phyloP scores from a whole-genome alignment of 352 stramenopile genomes.

The Pythium brachiatum region DNA sequence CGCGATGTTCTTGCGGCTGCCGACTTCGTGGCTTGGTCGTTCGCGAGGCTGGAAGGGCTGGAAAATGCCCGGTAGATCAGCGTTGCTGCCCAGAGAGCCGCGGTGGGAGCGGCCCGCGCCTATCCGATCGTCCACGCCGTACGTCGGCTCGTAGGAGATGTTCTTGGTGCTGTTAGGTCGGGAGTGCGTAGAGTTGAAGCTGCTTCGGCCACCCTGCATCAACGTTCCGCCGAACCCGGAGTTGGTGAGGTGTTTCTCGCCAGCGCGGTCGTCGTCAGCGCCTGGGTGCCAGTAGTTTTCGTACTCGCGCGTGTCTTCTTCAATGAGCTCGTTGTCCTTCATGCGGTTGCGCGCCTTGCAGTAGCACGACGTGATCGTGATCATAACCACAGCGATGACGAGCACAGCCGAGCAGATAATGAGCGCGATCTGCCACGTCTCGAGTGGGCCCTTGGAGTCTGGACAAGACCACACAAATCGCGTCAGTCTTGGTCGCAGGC shows the following conservation, averaged over 20 bases:
- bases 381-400: constrained; percentile 23
- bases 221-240: constrained; percentile 5
- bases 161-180: constrained; percentile 24
- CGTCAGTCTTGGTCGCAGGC: background rate
- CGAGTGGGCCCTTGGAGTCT: constrained; percentile 7
- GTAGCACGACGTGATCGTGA: constrained; percentile 30
- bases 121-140: constrained; percentile 12
- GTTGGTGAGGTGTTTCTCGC: constrained; percentile 9
- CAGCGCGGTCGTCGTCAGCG: background rate
- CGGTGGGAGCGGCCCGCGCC: background rate
- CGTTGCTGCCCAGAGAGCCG: constrained; percentile 12
- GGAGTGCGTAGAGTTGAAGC: constrained; percentile 24
- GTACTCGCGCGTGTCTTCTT: constrained; percentile 21
- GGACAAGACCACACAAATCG: background rate
- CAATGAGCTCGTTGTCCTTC: constrained; percentile 22
- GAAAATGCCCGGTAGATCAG: constrained; percentile 14
- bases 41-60: constrained; percentile 18
- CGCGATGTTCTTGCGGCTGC: constrained; percentile 22
- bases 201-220: constrained; percentile 16
- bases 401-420: constrained; percentile 28
- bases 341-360: constrained; percentile 27
- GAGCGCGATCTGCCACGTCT: constrained; percentile 30
- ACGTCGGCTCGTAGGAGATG: constrained; percentile 16
- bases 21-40: constrained; percentile 19
- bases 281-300: constrained; percentile 23